These are phyloP conservation scores for Camelina hispida DNA, from an alignment of 345 rosid genomes.

Conservation along the genomic window DNA sequence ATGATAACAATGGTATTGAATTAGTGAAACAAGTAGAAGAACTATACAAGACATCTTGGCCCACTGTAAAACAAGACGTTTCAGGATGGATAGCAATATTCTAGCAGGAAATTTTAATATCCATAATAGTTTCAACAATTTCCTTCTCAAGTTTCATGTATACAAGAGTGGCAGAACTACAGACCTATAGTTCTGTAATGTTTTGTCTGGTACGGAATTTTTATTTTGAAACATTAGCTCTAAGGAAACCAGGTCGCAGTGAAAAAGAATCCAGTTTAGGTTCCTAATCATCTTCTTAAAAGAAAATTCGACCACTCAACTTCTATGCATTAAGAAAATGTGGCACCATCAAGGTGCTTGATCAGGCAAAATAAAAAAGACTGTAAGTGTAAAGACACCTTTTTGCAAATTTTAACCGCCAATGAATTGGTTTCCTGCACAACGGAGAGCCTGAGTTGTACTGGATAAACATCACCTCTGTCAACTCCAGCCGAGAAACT, in stretches of 20 bases:
- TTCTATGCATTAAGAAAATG: constrained; percentile 15
- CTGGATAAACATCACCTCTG: constrained; percentile 92
- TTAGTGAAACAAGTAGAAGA: background rate
- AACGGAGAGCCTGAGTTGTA: constrained; percentile 83
- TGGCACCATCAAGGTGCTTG: constrained; percentile 14
- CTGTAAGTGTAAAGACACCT: constrained; percentile 53
- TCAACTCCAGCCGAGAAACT: constrained; percentile 83
- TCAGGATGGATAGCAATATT: constrained; percentile 6
- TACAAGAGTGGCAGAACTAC: background rate
- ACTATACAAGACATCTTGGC: background rate
- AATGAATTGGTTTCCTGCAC: constrained; percentile 64
- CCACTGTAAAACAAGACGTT: constrained; percentile 17
- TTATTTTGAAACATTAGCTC: background rate
- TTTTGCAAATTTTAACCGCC: constrained; percentile 91
- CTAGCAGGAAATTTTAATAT: constrained; percentile 8
- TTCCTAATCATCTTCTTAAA: constrained; percentile 2
- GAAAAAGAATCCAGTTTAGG: constrained; percentile 17
- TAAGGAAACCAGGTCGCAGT: constrained; percentile 7
- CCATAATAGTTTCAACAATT: background rate
- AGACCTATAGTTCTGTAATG: constrained; percentile 13
- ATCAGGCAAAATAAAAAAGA: constrained; percentile 21
- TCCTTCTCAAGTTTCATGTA: constrained; percentile 21
- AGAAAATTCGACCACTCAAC: constrained; percentile 4
- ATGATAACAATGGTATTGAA: constrained; percentile 9
- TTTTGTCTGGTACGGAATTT: constrained; percentile 22